A percentile compares a stretch with the other conserved stretches of the same genome.
Conservation (phyloP, 2,329 filamentous ascomycete species). For the Hypoxylon sp. region DNA sequence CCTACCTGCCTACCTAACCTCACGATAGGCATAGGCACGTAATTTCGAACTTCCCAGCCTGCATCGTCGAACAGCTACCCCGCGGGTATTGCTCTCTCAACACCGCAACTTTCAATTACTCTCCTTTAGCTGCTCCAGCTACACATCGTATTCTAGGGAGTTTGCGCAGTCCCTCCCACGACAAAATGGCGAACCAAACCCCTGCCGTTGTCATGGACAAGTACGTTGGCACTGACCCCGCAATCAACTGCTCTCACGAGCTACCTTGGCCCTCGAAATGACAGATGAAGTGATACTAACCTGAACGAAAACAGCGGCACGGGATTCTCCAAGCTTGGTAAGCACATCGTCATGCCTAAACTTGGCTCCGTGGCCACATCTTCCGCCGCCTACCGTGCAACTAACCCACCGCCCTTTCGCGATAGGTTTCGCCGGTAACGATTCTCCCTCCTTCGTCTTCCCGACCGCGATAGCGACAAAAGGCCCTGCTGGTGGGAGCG, state of each 20-base stretch:
- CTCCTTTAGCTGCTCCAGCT: not conserved
- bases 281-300: slow-evolving; percentile 54
- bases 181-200: slow-evolving; percentile 93
- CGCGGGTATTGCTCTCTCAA: slow-evolving; percentile 21
- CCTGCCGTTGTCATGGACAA: slow-evolving; percentile 99
- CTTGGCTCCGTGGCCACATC: slow-evolving; percentile 14
- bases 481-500: slow-evolving; percentile 75
- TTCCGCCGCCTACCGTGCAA: slow-evolving; percentile 19
- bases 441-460: slow-evolving; percentile 99
- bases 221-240: slow-evolving; percentile 70
- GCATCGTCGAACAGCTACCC: slow-evolving; percentile 39
- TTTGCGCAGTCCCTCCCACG: slow-evolving; percentile 40
- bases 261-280: slow-evolving; percentile 5
- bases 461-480: slow-evolving; percentile 98
- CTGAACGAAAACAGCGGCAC: slow-evolving; percentile 79
- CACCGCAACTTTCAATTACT: slow-evolving; percentile 15
- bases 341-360: slow-evolving; percentile 47
- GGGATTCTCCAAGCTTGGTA: slow-evolving; percentile 99
- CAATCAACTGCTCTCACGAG: slow-evolving; percentile 32
- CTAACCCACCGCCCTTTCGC: slow-evolving; percentile 44
- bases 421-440: slow-evolving; percentile 96
- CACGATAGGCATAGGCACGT: slow-evolving; percentile 41
- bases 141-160: slow-evolving; percentile 15
- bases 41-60: slow-evolving; percentile 38
- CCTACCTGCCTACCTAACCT: slow-evolving; percentile 24